Conservation (phyloP, 352 stramenopile species). For the Nannochloropsis limnetica region DNA sequence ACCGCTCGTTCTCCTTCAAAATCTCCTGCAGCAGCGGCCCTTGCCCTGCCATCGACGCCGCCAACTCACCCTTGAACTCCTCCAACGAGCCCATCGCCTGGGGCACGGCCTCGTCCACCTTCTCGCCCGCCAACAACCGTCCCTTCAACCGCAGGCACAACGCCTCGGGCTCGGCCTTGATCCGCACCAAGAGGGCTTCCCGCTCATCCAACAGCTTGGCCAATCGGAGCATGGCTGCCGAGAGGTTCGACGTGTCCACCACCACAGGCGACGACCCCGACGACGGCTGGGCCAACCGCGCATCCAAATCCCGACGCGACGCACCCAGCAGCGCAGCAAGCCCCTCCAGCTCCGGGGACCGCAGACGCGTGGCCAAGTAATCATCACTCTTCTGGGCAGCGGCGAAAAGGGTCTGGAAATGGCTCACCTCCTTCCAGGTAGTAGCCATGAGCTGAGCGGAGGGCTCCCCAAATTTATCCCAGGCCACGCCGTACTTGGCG, state of each 20-base stretch:
- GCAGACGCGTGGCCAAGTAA: neutral
- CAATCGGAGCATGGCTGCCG: slow-evolving; percentile 38
- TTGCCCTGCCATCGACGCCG: slow-evolving; percentile 30
- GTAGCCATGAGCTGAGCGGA: slow-evolving; percentile 26
- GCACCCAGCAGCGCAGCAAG: neutral
- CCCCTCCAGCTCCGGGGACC: neutral
- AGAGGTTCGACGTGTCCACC: slow-evolving; percentile 40
- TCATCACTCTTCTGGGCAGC: slow-evolving; percentile 12
- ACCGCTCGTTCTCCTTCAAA: slow-evolving; percentile 41
- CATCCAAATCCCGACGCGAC: slow-evolving; percentile 10
- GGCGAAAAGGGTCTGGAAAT: slow-evolving; percentile 29
- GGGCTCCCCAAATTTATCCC: neutral
- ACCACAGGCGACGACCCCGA: neutral
- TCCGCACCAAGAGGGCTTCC: neutral
- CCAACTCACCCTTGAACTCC: slow-evolving; percentile 39
- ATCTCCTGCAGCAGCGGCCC: slow-evolving; percentile 41
- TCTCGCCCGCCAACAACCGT: neutral
- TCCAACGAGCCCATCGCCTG: slow-evolving; percentile 30
- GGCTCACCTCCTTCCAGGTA: slow-evolving; percentile 3
- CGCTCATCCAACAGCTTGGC: slow-evolving; percentile 30
- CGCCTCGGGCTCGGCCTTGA: neutral
- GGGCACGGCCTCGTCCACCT: slow-evolving; percentile 34
- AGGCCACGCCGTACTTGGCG: slow-evolving; percentile 1
- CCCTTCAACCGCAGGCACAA: neutral
- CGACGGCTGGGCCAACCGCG: neutral